phyloP scores from a whole-genome alignment of 2,329 filamentous ascomycete species.

The Tolypocladium pustulatum region DNA sequence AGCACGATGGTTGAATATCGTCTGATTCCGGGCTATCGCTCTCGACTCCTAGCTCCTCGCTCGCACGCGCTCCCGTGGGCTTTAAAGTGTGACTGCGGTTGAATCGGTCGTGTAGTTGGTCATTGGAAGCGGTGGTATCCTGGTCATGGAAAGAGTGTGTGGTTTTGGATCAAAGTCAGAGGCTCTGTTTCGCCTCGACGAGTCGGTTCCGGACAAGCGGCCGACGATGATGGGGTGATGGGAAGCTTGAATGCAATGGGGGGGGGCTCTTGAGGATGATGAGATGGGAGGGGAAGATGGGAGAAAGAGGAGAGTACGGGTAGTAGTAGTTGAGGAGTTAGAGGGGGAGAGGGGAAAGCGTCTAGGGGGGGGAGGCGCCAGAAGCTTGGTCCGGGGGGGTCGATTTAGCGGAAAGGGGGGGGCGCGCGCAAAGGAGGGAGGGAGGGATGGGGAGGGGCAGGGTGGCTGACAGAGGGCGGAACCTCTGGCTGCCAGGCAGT shows the following conservation, averaged over 20 bases:
- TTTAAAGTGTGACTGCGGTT: slow-evolving; percentile 59
- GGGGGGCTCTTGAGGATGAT: slow-evolving; percentile 7
- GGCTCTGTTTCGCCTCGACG: slow-evolving; percentile 19
- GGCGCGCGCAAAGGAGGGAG: slow-evolving; percentile 9
- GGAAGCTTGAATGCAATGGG: slow-evolving; percentile 11
- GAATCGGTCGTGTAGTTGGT: slow-evolving; percentile 38
- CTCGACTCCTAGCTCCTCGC: slow-evolving; percentile 37
- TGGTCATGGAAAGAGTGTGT: slow-evolving; percentile 31
- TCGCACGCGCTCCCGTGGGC: slow-evolving; percentile 55
- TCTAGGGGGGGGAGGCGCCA: slow-evolving; percentile 3
- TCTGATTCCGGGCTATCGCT: slow-evolving; percentile 22
- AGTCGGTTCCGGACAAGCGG: slow-evolving; percentile 11
- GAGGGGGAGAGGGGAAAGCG: slow-evolving; percentile 6
- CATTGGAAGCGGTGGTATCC: slow-evolving; percentile 37
- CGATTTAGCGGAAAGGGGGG: slow-evolving; percentile 10
- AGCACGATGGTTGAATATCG: slow-evolving; percentile 53
- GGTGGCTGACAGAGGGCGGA: slow-evolving; percentile 18
- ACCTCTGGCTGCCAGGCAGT: slow-evolving; percentile 7
- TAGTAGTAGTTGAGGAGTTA: slow-evolving; percentile 4
- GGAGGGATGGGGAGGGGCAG: slow-evolving; percentile 8
- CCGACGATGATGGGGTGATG: slow-evolving; percentile 16
- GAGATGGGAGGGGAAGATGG: slow-evolving; percentile 9
- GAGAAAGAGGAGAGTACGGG: slow-evolving; percentile 11
- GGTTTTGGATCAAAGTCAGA: slow-evolving; percentile 14
- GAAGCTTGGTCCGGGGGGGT: slow-evolving; percentile 6